Evolutionary conservation across 2,329 filamentous ascomycete genomes (phyloP), one percentile per base, ranked within the genome.

Genomic region (Didymosphaeria variabile): DNA sequence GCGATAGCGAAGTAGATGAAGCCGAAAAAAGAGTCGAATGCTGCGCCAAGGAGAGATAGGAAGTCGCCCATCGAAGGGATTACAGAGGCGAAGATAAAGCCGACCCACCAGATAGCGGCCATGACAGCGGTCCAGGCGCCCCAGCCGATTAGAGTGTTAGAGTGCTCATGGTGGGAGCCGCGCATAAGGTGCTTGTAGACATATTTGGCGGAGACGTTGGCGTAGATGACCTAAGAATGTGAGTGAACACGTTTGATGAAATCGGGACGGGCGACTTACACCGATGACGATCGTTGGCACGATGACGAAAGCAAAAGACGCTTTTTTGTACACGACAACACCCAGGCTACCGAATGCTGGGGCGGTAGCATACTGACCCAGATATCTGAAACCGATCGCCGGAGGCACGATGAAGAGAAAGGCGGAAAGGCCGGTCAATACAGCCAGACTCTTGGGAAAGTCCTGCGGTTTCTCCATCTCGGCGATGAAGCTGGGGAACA

Each of bases 1-100:
- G 91, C 91, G 1, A 92, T 86, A 13, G 90, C 91, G 91, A 91
- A 97, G 83, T 97, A 97, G 73, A 97, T 97, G 83, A 97, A 97
- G 29, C 94, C 94, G 71, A 94, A 94, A 84, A 93, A 94, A 55
- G 91, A 94, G 79, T 97, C 93, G 73, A 97, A 97, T 1, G 97
- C 86, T 3, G 92, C 92, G n/a, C 89, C 91, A 89, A 93, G 91
- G 62, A 93, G 83, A 5, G 88, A 89, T 17, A 86, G 78, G 65
- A 86, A 82, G 62, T 93, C 93, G 6, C 89, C 90, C 81, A 97
- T 97, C 84, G 97, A 97, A 0, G 93, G 93, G 72, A 97, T 97
- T 46, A 97, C 90, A 76, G 97, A 91, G 2, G 94, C 91, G 69
- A 97, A 94, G 74, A 97, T 88, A 77, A 97, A 97, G 7, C 93